Percentiles rank a stretch among this genome's conserved stretches.
These are phyloP conservation scores for Secale cereale DNA, from an alignment of 176 grass and related monocot species.

Conservation along the genomic window DNA sequence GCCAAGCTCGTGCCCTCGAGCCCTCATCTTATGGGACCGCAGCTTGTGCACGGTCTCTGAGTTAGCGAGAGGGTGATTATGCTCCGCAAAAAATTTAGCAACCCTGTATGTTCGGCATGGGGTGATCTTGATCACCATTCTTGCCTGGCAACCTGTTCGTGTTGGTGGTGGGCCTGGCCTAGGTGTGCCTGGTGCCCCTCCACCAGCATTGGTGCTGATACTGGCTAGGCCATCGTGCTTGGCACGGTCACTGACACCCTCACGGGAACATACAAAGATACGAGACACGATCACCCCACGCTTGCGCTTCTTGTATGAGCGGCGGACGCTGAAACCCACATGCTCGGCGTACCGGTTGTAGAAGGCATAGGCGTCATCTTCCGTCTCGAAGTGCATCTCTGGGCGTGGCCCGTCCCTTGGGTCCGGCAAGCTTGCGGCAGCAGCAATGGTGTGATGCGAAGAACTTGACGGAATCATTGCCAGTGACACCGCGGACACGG, in stretches of 20 bases:
- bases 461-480: constrained; percentile 33
- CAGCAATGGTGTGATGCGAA: constrained; percentile 26
- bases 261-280: constrained; percentile 78
- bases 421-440: constrained; percentile 34
- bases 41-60: constrained; percentile 62
- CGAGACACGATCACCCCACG: constrained; percentile 58
- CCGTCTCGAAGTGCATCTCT: constrained; percentile 72
- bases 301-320: constrained; percentile 81
- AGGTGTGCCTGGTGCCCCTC: constrained; percentile 35
- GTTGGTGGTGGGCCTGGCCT: constrained; percentile 65
- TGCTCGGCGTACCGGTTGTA: constrained; percentile 80
- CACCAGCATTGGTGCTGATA: constrained; percentile 11
- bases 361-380: constrained; percentile 70
- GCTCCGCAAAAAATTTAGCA: constrained; percentile 51
- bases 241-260: constrained; percentile 59
- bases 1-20: constrained; percentile 50
- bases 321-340: constrained; percentile 70
- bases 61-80: constrained; percentile 70
- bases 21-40: constrained; percentile 71
- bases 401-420: constrained; percentile 50
- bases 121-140: constrained; percentile 77
- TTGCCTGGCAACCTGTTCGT: constrained; percentile 70
- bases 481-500: constrained; percentile 34
- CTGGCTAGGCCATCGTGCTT: constrained; percentile 32
- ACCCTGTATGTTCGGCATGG: constrained; percentile 69